Evolutionary conservation across 306 rosid species (phyloP).

Genomic region (Vigna mungo): DNA sequence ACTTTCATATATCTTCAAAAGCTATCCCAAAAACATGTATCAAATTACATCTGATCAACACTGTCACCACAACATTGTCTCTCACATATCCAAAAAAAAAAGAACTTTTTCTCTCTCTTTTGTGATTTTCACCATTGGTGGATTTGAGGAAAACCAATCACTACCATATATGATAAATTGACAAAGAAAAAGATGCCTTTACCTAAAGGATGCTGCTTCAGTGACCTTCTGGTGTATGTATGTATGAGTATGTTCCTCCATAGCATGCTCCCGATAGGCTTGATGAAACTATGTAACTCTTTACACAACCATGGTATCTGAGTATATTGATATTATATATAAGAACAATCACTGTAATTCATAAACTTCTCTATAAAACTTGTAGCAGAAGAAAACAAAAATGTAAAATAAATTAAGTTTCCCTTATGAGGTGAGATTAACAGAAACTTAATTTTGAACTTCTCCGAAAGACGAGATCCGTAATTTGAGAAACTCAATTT

Average conservation of each 20-base stretch:
- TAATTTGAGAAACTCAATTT: not conserved
- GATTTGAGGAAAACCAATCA: conserved; percentile 40
- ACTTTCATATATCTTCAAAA: conserved; percentile 33
- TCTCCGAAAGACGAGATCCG: not conserved
- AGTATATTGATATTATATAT: not conserved
- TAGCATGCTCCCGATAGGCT: conserved; percentile 40
- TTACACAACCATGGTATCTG: conserved; percentile 46
- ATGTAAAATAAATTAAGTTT: not conserved
- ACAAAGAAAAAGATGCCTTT: conserved; percentile 25
- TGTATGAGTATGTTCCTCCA: conserved; percentile 42
- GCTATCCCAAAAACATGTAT: conserved; percentile 32
- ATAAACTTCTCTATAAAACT: not conserved
- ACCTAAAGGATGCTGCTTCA: conserved; percentile 52
- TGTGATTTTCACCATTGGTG: conserved; percentile 8
- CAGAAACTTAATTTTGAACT: too few species aligned
- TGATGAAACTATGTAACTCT: conserved; percentile 45
- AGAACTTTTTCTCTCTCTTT: not conserved
- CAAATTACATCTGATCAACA: conserved; percentile 16
- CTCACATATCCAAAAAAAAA: not conserved
- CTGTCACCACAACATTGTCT: conserved; percentile 19
- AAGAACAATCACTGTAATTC: conserved; percentile 36
- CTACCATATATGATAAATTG: conserved; percentile 19
- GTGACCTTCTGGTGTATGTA: conserved; percentile 41
- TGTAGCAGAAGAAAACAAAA: not conserved
- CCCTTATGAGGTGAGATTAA: too few species aligned